A percentile compares a stretch with the other conserved stretches of the same genome.
Evolutionary conservation across 345 rosid genomes (phyloP).

Genomic region (Boechera retrofracta): DNA sequence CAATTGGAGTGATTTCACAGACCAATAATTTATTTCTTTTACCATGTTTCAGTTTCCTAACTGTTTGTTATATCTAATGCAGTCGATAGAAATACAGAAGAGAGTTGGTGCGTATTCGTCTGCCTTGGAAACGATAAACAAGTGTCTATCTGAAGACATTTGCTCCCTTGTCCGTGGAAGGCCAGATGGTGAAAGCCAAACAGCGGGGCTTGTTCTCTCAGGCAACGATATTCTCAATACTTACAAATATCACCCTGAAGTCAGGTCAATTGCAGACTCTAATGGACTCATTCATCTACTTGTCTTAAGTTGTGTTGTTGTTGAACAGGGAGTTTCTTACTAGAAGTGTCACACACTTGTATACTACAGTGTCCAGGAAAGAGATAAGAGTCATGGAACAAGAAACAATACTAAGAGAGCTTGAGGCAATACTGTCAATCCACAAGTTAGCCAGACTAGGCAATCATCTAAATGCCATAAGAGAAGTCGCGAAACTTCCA

Average conservation of each 20-base stretch:
- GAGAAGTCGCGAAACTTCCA: slow-evolving; percentile 80
- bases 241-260: slow-evolving; percentile 75
- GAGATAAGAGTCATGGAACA: slow-evolving; percentile 68
- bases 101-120: slow-evolving; percentile 82
- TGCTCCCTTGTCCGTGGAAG: slow-evolving; percentile 80
- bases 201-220: slow-evolving; percentile 72
- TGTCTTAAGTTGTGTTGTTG: slow-evolving; percentile 1
- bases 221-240: slow-evolving; percentile 79
- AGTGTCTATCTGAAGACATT: slow-evolving; percentile 81
- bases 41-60: background rate
- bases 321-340: background rate
- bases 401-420: slow-evolving; percentile 73
- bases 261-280: slow-evolving; percentile 52
- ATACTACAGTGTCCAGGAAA: slow-evolving; percentile 68
- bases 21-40: background rate
- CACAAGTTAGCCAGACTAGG: slow-evolving; percentile 72
- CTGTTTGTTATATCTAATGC: slow-evolving; percentile 20
- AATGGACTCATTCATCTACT: background rate
- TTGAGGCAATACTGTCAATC: slow-evolving; percentile 80
- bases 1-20: slow-evolving; percentile 12
- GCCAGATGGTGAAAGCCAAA: slow-evolving; percentile 85
- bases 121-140: slow-evolving; percentile 86
- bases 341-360: slow-evolving; percentile 26
- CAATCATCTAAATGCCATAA: slow-evolving; percentile 70
- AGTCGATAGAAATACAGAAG: slow-evolving; percentile 84